phyloP scores from a whole-genome alignment of 1,139 yeast genomes.

The Protomyces inundatus region DNA sequence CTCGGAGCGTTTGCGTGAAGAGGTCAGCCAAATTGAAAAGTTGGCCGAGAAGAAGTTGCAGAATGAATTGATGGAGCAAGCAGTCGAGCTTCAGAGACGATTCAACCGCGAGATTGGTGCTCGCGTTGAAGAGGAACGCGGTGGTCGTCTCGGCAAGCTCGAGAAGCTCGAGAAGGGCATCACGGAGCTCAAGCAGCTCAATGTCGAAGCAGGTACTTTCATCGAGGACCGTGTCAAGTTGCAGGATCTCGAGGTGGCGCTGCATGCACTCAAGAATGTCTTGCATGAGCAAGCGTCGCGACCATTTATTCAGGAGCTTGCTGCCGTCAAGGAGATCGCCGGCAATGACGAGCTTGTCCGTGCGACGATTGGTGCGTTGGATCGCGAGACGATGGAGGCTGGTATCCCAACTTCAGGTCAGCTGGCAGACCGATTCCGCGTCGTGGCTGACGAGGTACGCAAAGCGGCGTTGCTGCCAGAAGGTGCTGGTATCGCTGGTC shows the following conservation, averaged over 20 bases:
- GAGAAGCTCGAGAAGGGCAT: constrained; percentile 56
- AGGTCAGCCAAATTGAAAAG: constrained; percentile 63
- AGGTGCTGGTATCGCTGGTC: constrained; percentile 92
- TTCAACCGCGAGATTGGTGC: constrained; percentile 60
- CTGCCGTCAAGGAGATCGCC: constrained; percentile 42
- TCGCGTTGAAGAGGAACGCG: constrained; percentile 72
- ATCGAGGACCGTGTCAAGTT: constrained; percentile 54
- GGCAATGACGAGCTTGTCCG: constrained; percentile 48
- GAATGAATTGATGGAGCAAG: constrained; percentile 67
- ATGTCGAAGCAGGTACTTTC: constrained; percentile 54
- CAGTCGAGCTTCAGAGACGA: constrained; percentile 65
- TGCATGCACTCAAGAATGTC: constrained; percentile 51
- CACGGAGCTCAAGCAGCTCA: constrained; percentile 54
- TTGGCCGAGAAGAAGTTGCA: constrained; percentile 69
- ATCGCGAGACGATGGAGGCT: constrained; percentile 48
- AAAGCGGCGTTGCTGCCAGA: constrained; percentile 86
- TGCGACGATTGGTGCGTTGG: constrained; percentile 47
- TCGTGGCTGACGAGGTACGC: constrained; percentile 78
- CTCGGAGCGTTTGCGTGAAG: constrained; percentile 55
- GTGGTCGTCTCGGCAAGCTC: constrained; percentile 69
- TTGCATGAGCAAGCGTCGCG: constrained; percentile 41
- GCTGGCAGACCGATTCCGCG: constrained; percentile 68
- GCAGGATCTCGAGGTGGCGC: constrained; percentile 53
- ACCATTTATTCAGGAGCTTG: constrained; percentile 41
- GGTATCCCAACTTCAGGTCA: constrained; percentile 53